Base-by-base conservation (phyloP, 306 rosid species). In the Corylus heterophylla region DNA sequence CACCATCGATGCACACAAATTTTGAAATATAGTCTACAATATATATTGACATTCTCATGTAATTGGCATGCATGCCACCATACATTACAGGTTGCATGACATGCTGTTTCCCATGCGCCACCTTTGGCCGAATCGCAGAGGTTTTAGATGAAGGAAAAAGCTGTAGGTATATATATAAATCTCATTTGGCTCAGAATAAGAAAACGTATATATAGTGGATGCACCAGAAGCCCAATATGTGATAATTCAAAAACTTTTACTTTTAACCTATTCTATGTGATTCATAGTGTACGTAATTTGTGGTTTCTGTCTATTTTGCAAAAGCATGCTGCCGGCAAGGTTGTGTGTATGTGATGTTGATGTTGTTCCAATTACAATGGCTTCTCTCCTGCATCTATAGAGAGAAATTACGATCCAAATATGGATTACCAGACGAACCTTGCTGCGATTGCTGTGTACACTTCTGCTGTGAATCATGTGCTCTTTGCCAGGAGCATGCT, bases 381-480 rank as follows among this genome's bases (percentile, higher is more conserved):
- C 8, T 85, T 0, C 80, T 79, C 22, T 77, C 88, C 4, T 87
- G 82, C 17, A 18, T 82, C 8, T 84, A 80, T 51, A 82, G 88
- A 79, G 79, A 71, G 85, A 87, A 76, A 67, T 13, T 84, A 47
- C 76, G 86, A 13, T 3, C 54, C n/a, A 87, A 82, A 50, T 80
- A 16, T 74, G 83, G 77, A 39, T 77, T 87, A 71, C 83, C 82
- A 12, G 73, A 71, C 13, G 87, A 85, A 66, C 90, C 90, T 1
- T 84, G 86, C n/a, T 70, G 80, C n/a, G 90, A 87, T 80, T 87
- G 88, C 42, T 87, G 88, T 35, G 86, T 80, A 56, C 79, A 27
- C 63, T 82, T 25, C 54, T 84, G 85, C 72, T 85, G 82, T 51
- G 71, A 52, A 0, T 0, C 77, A 14, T 87, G 87, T 55, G 86